Evolutionary conservation across 208 protist species (phyloP).

Genomic region (Naegleria gruberi): DNA sequence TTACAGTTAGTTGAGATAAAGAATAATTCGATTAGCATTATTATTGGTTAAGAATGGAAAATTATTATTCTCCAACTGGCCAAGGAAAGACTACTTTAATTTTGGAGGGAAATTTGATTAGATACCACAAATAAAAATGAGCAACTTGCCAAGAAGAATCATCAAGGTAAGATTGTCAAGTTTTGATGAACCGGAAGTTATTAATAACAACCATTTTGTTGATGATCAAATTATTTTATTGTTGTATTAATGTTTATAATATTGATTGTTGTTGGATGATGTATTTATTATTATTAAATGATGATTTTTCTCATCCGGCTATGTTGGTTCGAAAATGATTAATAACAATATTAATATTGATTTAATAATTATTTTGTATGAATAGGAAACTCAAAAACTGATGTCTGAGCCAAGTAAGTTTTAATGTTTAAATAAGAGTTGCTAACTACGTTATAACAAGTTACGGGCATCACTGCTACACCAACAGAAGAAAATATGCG

Average conservation of each 20-base stretch:
- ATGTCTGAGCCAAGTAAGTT: slow-evolving; percentile 26
- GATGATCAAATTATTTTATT: neutral
- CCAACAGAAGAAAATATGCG: slow-evolving; percentile 60
- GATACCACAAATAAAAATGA: neutral
- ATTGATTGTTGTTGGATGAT: too few species aligned
- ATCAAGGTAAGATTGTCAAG: neutral
- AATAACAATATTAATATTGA: neutral
- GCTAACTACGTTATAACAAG: neutral
- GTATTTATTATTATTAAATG: too few species aligned
- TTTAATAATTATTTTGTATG: neutral
- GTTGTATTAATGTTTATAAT: too few species aligned
- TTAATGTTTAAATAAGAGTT: neutral
- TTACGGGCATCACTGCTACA: slow-evolving; percentile 41
- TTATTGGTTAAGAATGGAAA: too few species aligned
- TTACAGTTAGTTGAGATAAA: too few species aligned
- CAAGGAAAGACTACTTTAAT: too few species aligned
- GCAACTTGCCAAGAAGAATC: slow-evolving; percentile 2
- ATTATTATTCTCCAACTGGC: too few species aligned
- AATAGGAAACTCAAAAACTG: slow-evolving; percentile 35
- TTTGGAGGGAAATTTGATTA: too few species aligned
- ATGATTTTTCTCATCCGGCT: neutral
- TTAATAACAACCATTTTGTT: neutral
- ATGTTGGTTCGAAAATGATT: neutral
- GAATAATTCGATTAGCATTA: too few species aligned
- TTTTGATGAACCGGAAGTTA: too few species aligned